These are phyloP conservation scores for Paramecium biaurelia DNA, from an alignment of 73 alveolate species.

Conservation along the genomic window DNA sequence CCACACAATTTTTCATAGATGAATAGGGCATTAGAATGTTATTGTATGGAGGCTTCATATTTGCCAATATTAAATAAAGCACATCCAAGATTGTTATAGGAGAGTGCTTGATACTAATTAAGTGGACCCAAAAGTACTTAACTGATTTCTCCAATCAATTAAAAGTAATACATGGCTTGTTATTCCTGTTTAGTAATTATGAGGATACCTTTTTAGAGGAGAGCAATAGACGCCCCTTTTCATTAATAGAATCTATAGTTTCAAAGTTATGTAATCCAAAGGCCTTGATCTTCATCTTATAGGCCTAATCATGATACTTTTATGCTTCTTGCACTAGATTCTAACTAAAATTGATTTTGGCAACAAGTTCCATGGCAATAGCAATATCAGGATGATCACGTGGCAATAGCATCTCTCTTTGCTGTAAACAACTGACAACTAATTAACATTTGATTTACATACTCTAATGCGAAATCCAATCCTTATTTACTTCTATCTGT, in stretches of 20 bases:
- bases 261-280: slow-evolving; percentile 41
- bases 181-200: neutral
- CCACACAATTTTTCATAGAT: slow-evolving; percentile 24
- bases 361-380: slow-evolving; percentile 24
- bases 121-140: neutral
- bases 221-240: slow-evolving; percentile 8
- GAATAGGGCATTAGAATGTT: neutral
- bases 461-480: slow-evolving; percentile 24
- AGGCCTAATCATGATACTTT: slow-evolving; percentile 13
- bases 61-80: neutral
- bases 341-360: neutral
- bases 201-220: neutral
- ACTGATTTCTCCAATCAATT: slow-evolving; percentile 29
- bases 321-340: neutral
- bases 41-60: neutral
- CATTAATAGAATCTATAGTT: slow-evolving; percentile 41
- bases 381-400: slow-evolving; percentile 51
- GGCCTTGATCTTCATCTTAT: neutral
- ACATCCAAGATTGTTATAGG: slow-evolving; percentile 40
- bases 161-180: neutral
- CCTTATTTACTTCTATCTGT: slow-evolving; percentile 26
- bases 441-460: neutral
- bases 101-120: slow-evolving; percentile 24
- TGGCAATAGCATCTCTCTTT: neutral
- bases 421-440: slow-evolving; percentile 11